These are phyloP conservation scores for Aureobasidium sp. DNA, from an alignment of 2,329 filamentous ascomycete species.

Conservation along the genomic window DNA sequence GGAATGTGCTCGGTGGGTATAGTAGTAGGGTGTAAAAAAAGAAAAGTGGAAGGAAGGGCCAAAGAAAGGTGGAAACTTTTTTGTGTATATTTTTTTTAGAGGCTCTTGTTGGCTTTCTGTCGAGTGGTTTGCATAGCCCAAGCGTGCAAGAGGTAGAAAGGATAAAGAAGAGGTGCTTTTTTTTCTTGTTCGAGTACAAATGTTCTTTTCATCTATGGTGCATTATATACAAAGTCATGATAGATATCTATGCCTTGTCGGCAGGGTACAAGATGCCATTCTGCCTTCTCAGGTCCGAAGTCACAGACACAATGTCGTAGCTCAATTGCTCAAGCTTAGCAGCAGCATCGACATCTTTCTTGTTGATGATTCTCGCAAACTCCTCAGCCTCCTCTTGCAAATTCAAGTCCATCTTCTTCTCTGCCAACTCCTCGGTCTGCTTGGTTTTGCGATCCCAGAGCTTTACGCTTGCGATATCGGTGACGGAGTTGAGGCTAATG, in stretches of 20 bases:
- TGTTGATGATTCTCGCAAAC: conserved; percentile 36
- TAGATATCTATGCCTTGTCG: conserved; percentile 11
- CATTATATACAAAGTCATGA: background rate
- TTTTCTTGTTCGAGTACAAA: background rate
- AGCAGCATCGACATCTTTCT: conserved; percentile 31
- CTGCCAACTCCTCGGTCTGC: conserved; percentile 32
- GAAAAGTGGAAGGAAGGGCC: background rate
- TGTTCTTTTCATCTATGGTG: background rate
- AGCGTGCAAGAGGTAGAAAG: background rate
- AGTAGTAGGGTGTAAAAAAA: conserved; percentile 11
- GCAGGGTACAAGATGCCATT: conserved; percentile 33
- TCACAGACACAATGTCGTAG: conserved; percentile 34
- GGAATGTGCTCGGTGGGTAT: conserved; percentile 6
- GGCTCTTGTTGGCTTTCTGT: background rate
- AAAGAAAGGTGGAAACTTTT: too few species aligned
- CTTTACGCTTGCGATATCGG: conserved; percentile 36
- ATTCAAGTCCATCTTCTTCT: conserved; percentile 35
- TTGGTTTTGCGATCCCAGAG: conserved; percentile 38
- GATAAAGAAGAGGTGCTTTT: background rate
- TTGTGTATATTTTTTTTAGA: conserved; percentile 2
- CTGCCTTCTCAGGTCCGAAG: conserved; percentile 36
- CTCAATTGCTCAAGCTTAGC: conserved; percentile 35
- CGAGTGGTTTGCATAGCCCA: background rate
- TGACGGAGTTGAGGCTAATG: conserved; percentile 35
- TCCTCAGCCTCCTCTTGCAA: conserved; percentile 41